These are phyloP conservation scores for Candida piceae DNA, from an alignment of 805 yeast species.

Conservation along the genomic window DNA sequence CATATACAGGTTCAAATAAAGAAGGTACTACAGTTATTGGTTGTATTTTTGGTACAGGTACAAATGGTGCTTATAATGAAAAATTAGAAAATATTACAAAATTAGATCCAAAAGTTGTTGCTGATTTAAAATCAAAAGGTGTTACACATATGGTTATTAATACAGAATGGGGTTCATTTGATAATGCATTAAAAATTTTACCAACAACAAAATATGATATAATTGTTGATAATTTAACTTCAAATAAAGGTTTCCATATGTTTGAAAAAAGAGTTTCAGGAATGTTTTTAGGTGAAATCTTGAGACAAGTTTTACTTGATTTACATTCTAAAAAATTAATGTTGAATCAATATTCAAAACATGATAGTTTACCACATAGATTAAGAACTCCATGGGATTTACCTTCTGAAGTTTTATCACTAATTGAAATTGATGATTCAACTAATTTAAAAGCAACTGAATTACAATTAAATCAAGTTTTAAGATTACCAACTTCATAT, in stretches of 20 bases:
- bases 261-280: constrained; percentile 92
- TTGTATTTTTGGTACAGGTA: constrained; percentile 94
- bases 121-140: constrained; percentile 37
- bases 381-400: constrained; percentile 72
- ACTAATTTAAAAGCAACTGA: constrained; percentile 67
- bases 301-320: constrained; percentile 70
- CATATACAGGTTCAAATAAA: constrained; percentile 63
- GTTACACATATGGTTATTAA: constrained; percentile 77
- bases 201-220: constrained; percentile 79
- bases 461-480: constrained; percentile 56
- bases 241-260: constrained; percentile 83
- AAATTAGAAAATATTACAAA: constrained; percentile 68
- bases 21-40: constrained; percentile 80
- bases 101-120: constrained; percentile 45
- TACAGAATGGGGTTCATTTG: constrained; percentile 98
- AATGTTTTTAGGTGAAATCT: constrained; percentile 87
- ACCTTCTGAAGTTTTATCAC: constrained; percentile 79
- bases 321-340: constrained; percentile 54
- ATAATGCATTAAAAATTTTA: constrained; percentile 67
- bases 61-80: constrained; percentile 93
- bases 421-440: constrained; percentile 81
- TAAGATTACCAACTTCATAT: constrained; percentile 62
- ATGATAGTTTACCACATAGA: constrained; percentile 51
- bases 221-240: constrained; percentile 62
- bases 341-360: constrained; percentile 46